Evolutionary conservation across 1,139 yeast species (phyloP).

Genomic region (Yamadazyma songkhlaensis): DNA sequence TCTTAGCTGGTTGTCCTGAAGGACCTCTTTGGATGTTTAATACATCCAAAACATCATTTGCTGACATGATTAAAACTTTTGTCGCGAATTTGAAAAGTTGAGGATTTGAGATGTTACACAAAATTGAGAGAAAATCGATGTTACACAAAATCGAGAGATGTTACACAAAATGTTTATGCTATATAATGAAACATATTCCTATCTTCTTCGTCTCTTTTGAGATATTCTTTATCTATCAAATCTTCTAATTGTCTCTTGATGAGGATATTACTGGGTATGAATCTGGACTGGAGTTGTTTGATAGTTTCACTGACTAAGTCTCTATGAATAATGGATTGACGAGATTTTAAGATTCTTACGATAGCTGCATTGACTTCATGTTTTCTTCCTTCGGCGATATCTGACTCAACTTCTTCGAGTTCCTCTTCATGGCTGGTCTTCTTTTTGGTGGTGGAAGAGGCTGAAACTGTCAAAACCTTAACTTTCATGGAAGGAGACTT

Average conservation of each 20-base stretch:
- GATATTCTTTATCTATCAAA: slow-evolving; percentile 77
- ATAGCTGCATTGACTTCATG: slow-evolving; percentile 83
- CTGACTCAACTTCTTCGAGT: slow-evolving; percentile 30
- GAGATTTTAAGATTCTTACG: slow-evolving; percentile 81
- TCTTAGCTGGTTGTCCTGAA: slow-evolving; percentile 34
- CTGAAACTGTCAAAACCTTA: slow-evolving; percentile 70
- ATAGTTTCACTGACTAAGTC: slow-evolving; percentile 67
- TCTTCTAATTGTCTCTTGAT: slow-evolving; percentile 81
- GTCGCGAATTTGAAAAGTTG: slow-evolving; percentile 1
- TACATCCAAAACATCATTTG: slow-evolving; percentile 74
- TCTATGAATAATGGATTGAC: slow-evolving; percentile 60
- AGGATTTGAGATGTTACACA: not conserved
- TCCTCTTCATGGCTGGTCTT: slow-evolving; percentile 40
- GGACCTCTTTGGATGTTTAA: slow-evolving; percentile 58
- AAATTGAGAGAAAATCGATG: not conserved
- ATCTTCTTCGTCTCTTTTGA: slow-evolving; percentile 68
- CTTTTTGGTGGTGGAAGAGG: slow-evolving; percentile 34
- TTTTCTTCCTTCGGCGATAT: slow-evolving; percentile 44
- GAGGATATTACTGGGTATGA: slow-evolving; percentile 63
- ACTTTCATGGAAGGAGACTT: slow-evolving; percentile 69
- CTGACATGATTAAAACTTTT: slow-evolving; percentile 32
- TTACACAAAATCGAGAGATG: too few relatives aligned
- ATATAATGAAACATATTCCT: slow-evolving; percentile 67
- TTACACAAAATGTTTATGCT: slow-evolving; percentile 32
- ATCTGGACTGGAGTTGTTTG: slow-evolving; percentile 59